phyloP scores from a whole-genome alignment of 228 moss, liverwort and hornwort species.

The Sphagnum magellanicum region DNA sequence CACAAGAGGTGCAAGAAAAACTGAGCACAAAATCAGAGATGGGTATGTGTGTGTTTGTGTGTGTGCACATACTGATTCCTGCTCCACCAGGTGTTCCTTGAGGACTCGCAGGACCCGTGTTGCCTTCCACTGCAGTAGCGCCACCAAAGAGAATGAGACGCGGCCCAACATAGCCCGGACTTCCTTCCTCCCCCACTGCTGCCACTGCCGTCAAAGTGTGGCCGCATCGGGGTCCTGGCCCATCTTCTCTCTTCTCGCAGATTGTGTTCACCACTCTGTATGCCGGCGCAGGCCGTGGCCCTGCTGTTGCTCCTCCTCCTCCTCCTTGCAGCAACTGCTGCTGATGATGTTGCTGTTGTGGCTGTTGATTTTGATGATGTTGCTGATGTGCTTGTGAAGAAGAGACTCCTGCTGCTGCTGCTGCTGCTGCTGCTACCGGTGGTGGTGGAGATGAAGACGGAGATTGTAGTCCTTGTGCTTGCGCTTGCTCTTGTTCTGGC shows the following conservation, averaged over 20 bases:
- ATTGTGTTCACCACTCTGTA: conserved; percentile 28
- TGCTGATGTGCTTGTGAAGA: too few relatives aligned
- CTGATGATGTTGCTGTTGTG: neutral
- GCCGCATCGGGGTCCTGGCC: conserved; percentile 63
- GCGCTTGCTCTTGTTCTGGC: neutral
- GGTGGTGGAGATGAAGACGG: conserved; percentile 5
- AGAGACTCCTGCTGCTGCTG: too few relatives aligned
- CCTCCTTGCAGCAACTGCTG: neutral
- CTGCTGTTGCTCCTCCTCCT: conserved; percentile 7
- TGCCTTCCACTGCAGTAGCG: conserved; percentile 61
- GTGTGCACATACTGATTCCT: conserved; percentile 42
- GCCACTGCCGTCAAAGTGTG: conserved; percentile 65
- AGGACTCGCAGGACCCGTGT: conserved; percentile 35
- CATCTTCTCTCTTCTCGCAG: conserved; percentile 59
- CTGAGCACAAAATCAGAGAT: too few relatives aligned
- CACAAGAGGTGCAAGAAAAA: too few relatives aligned
- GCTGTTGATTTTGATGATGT: neutral
- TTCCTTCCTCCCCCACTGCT: conserved; percentile 50
- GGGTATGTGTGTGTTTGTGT: too few relatives aligned
- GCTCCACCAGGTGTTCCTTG: conserved; percentile 48
- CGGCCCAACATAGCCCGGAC: conserved; percentile 54
- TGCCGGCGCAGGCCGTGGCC: conserved; percentile 53
- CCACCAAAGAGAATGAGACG: conserved; percentile 58
- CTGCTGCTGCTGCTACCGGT: conserved; percentile 8
- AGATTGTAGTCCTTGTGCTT: conserved; percentile 3